Conservation (phyloP, 2,329 filamentous ascomycete species). For the Talaromyces sp. region DNA sequence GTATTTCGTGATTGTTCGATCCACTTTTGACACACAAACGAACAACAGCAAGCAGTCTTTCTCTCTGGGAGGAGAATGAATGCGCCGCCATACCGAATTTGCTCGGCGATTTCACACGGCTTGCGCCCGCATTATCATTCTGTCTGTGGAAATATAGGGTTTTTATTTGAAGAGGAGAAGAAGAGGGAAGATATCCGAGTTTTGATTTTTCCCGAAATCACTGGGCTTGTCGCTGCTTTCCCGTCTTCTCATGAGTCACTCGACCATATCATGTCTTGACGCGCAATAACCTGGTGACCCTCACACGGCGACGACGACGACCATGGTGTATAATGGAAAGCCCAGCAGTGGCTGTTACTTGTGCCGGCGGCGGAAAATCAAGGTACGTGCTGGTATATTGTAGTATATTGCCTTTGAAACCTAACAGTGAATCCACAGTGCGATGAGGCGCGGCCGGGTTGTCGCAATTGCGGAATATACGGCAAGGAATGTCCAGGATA, state of each 20-base stretch:
- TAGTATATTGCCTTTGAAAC: neutral
- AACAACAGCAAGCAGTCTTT: neutral
- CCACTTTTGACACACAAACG: neutral
- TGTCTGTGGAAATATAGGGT: neutral
- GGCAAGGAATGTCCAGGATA: slow-evolving; percentile 35
- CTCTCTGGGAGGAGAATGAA: neutral
- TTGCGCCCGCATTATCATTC: neutral
- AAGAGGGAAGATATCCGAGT: too few species aligned
- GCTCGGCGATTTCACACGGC: neutral
- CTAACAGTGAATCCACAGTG: slow-evolving; percentile 14
- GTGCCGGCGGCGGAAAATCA: slow-evolving; percentile 37
- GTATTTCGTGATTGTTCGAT: neutral
- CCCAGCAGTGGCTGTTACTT: slow-evolving; percentile 37
- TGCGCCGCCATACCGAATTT: neutral
- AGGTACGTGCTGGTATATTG: slow-evolving; percentile 21
- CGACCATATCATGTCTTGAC: slow-evolving; percentile 4
- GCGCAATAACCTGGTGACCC: slow-evolving; percentile 5
- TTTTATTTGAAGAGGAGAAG: neutral
- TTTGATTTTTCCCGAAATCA: neutral
- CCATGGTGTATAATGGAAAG: slow-evolving; percentile 39
- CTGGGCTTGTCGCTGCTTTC: neutral
- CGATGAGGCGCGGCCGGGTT: slow-evolving; percentile 33
- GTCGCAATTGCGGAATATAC: slow-evolving; percentile 33
- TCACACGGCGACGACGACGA: slow-evolving; percentile 7
- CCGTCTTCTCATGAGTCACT: neutral